These are phyloP conservation scores for Rubia yunnanensis DNA, from an alignment of 257 asterid species.

Conservation along the genomic window DNA sequence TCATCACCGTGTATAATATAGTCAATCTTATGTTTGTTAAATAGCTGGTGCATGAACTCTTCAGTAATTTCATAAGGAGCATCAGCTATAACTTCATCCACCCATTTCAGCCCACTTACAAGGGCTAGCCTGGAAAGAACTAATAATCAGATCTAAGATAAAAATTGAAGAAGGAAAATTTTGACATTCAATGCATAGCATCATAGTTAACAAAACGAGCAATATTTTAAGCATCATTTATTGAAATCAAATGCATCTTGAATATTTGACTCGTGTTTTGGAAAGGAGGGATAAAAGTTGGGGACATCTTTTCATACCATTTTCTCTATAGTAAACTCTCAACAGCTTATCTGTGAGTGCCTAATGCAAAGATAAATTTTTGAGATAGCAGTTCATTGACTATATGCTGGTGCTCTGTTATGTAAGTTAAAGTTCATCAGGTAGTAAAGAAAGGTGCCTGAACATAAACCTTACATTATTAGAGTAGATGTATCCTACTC, in stretches of 20 bases:
- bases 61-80: slow-evolving; percentile 90
- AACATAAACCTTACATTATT: background rate
- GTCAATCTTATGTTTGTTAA: slow-evolving; percentile 80
- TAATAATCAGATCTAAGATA: slow-evolving; percentile 20
- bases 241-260: background rate
- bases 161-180: background rate
- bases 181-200: background rate
- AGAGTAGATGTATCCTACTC: background rate
- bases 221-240: background rate
- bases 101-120: slow-evolving; percentile 95
- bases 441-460: background rate
- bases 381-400: background rate
- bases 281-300: background rate
- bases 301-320: background rate
- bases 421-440: background rate
- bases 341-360: background rate
- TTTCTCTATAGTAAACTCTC: background rate
- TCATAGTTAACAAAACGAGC: background rate
- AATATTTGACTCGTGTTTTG: background rate
- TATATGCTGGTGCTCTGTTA: background rate
- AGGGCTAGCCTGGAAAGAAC: slow-evolving; percentile 61
- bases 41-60: slow-evolving; percentile 77
- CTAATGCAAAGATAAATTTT: background rate
- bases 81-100: slow-evolving; percentile 86
- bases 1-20: slow-evolving; percentile 93